Percentiles rank a stretch among this genome's conserved stretches.
Conservation (phyloP, 257 asterid species). For the Nicotiana noctiflora region DNA sequence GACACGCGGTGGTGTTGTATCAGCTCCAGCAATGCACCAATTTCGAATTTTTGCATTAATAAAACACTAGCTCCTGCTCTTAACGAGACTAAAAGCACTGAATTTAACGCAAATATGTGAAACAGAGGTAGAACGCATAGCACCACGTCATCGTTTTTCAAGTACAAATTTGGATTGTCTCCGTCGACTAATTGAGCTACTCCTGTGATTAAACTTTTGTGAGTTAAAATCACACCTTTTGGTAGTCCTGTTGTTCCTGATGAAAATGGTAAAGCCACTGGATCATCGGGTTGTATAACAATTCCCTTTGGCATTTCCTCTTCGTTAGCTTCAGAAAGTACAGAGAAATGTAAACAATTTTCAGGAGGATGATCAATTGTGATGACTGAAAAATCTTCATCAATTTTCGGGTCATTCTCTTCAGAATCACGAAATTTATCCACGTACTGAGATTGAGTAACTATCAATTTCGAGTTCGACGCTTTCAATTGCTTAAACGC, state of each 20-base stretch:
- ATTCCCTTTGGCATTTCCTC: slow-evolving; percentile 23
- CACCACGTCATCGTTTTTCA: slow-evolving; percentile 50
- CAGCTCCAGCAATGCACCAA: slow-evolving; percentile 48
- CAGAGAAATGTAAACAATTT: slow-evolving; percentile 53
- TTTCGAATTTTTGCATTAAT: slow-evolving; percentile 71
- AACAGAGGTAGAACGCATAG: slow-evolving; percentile 68
- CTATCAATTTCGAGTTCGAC: slow-evolving; percentile 43
- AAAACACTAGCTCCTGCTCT: slow-evolving; percentile 63
- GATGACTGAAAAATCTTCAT: slow-evolving; percentile 39
- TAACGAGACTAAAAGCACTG: slow-evolving; percentile 53
- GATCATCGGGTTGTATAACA: slow-evolving; percentile 41
- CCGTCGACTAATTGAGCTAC: slow-evolving; percentile 83
- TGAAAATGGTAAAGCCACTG: slow-evolving; percentile 71
- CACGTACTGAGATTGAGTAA: slow-evolving; percentile 62
- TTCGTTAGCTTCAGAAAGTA: slow-evolving; percentile 34
- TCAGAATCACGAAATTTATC: slow-evolving; percentile 52
- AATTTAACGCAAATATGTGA: slow-evolving; percentile 59
- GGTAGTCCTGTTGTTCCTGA: slow-evolving; percentile 84
- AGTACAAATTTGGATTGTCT: slow-evolving; percentile 59
- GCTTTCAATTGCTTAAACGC: slow-evolving; percentile 61
- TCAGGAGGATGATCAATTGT: slow-evolving; percentile 54
- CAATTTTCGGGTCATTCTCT: slow-evolving; percentile 27
- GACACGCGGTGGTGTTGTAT: slow-evolving; percentile 59
- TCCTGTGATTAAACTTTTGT: slow-evolving; percentile 60
- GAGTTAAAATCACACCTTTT: slow-evolving; percentile 71